phyloP scores from a whole-genome alignment of 202 grass and related monocot species.

The Digitaria exilis region DNA sequence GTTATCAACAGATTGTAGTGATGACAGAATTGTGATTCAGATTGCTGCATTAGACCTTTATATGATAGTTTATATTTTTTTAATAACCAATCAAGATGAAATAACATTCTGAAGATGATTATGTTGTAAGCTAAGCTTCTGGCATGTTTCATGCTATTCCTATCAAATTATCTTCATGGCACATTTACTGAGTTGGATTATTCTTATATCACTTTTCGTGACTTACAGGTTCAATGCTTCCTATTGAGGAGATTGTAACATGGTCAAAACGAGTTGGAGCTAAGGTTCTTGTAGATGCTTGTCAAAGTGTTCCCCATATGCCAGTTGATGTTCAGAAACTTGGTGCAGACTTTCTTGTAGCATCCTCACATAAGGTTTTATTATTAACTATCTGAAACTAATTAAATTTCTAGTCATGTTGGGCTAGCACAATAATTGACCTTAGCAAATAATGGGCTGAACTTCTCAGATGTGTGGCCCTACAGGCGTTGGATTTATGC shows the following conservation, averaged over 20 bases:
- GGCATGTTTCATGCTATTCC: conserved; percentile 23
- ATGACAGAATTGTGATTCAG: conserved; percentile 5
- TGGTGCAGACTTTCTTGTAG: conserved; percentile 89
- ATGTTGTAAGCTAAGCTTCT: neutral
- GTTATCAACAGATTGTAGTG: neutral
- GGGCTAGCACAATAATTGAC: conserved; percentile 29
- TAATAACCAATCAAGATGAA: neutral
- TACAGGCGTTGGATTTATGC: conserved; percentile 88
- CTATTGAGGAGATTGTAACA: conserved; percentile 78
- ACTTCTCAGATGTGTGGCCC: conserved; percentile 98
- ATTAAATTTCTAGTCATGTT: conserved; percentile 22
- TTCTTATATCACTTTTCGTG: conserved; percentile 30
- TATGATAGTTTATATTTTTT: neutral
- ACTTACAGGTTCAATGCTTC: conserved; percentile 77
- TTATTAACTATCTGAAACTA: conserved; percentile 23
- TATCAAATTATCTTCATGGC: neutral
- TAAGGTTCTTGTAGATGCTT: conserved; percentile 96
- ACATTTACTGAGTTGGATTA: neutral
- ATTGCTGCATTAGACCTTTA: neutral
- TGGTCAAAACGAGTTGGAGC: conserved; percentile 79
- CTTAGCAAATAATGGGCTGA: conserved; percentile 52
- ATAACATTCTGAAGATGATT: neutral
- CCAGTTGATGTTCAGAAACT: conserved; percentile 92
- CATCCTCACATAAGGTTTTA: conserved; percentile 97
- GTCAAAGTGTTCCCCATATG: conserved; percentile 93